Conservation (phyloP, 768 basidiomycete genomes). For the Dictyophora rubrovolvata region DNA sequence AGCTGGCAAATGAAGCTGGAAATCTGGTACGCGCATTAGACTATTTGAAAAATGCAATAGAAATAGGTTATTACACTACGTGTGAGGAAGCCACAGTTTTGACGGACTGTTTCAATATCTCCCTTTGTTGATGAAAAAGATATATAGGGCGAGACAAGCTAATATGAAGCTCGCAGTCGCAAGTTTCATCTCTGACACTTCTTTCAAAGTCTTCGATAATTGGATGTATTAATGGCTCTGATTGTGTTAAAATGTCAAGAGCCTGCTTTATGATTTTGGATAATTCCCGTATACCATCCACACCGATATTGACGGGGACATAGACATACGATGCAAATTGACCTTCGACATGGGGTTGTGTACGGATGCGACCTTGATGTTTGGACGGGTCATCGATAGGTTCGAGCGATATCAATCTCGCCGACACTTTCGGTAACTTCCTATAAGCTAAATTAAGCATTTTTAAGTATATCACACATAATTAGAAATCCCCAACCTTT, state of each 20-base stretch:
- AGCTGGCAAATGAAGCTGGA: slow-evolving; percentile 56
- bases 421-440: slow-evolving; percentile 52
- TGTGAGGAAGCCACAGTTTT: slow-evolving; percentile 37
- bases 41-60: not conserved
- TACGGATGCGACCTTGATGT: slow-evolving; percentile 77
- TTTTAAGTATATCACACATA: too few relatives aligned
- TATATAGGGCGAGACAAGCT: slow-evolving; percentile 79
- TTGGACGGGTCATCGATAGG: slow-evolving; percentile 65
- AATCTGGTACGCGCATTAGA: slow-evolving; percentile 38
- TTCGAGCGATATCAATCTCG: slow-evolving; percentile 32
- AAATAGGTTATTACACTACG: slow-evolving; percentile 32
- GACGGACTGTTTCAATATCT: slow-evolving; percentile 57
- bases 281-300: slow-evolving; percentile 27
- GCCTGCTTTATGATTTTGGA: slow-evolving; percentile 36
- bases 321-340: slow-evolving; percentile 79
- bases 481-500: not conserved
- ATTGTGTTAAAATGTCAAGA: slow-evolving; percentile 30
- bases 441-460: slow-evolving; percentile 21
- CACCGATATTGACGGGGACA: slow-evolving; percentile 44
- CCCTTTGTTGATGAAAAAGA: slow-evolving; percentile 68
- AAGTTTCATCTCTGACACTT: slow-evolving; percentile 10
- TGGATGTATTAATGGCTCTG: slow-evolving; percentile 38
- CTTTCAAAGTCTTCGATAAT: slow-evolving; percentile 20
- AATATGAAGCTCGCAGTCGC: slow-evolving; percentile 51
- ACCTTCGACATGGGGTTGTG: slow-evolving; percentile 73